Evolutionary conservation across 2,329 filamentous ascomycete genomes (phyloP).

Genomic region (Diaporthe sp.): DNA sequence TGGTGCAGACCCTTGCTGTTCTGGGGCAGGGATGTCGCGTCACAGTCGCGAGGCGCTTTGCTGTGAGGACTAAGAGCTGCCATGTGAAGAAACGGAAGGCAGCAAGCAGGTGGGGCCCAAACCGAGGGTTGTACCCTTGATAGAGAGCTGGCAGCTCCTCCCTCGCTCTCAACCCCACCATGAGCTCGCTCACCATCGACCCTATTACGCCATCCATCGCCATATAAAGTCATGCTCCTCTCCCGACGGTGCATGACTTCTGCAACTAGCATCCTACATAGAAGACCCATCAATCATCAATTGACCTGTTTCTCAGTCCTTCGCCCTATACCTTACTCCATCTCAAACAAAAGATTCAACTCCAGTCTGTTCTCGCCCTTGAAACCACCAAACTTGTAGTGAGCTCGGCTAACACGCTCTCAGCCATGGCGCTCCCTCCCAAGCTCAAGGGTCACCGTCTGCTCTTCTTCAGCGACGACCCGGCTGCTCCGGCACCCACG

Average conservation of each 20-base stretch:
- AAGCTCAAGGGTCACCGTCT: constrained; percentile 82
- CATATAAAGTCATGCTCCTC: constrained; percentile 28
- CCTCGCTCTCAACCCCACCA: constrained; percentile 14
- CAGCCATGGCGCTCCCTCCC: constrained; percentile 78
- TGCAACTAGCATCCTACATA: neutral
- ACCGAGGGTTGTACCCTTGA: constrained; percentile 3
- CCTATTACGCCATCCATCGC: constrained; percentile 25
- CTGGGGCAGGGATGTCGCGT: constrained; percentile 31
- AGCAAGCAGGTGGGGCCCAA: too few relatives aligned
- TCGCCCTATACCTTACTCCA: neutral
- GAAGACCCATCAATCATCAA: neutral
- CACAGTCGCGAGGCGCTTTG: constrained; percentile 1
- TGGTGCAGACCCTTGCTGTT: constrained; percentile 20
- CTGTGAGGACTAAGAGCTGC: neutral
- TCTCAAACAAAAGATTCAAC: neutral
- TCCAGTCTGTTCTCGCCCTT: constrained; percentile 23
- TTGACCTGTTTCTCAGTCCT: neutral
- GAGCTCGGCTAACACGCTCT: constrained; percentile 5
- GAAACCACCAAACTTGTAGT: neutral
- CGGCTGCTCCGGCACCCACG: constrained; percentile 49
- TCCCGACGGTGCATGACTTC: neutral
- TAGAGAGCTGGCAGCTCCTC: neutral
- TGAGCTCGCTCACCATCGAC: constrained; percentile 9
- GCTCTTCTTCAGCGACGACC: constrained; percentile 55
- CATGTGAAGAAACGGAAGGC: neutral